Evolutionary conservation across 164 flowering plant species (phyloP).

Genomic region (Magnolia kwangsiensis): DNA sequence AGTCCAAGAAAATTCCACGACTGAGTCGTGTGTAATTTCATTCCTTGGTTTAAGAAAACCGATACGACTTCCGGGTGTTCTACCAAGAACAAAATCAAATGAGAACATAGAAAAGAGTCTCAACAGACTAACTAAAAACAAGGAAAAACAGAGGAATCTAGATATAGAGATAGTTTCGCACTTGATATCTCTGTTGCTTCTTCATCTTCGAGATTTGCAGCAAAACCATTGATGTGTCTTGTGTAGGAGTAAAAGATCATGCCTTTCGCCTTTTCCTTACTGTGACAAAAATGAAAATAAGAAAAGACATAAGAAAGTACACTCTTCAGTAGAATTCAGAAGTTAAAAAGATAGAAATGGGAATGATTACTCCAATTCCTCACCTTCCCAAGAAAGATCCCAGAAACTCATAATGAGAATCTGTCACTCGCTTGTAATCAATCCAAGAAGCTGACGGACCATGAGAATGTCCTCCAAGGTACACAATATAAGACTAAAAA

Average conservation of each 20-base stretch:
- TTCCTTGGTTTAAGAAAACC: constrained; percentile 42
- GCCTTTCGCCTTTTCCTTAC: constrained; percentile 41
- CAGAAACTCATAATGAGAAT: constrained; percentile 51
- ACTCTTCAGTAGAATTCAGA: background rate
- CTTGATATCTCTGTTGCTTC: constrained; percentile 53
- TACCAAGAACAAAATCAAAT: constrained; percentile 17
- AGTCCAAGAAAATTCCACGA: constrained; percentile 63
- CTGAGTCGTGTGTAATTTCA: constrained; percentile 53
- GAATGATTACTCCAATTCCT: background rate
- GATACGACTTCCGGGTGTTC: constrained; percentile 65
- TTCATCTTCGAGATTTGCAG: constrained; percentile 60
- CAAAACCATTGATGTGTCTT: constrained; percentile 59
- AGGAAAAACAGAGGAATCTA: background rate
- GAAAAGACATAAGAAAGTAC: background rate
- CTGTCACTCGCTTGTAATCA: constrained; percentile 35
- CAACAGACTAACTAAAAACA: background rate
- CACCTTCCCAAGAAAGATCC: constrained; percentile 30
- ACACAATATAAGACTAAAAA: constrained; percentile 41
- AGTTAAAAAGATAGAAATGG: no score
- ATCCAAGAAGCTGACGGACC: constrained; percentile 21
- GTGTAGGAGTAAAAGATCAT: constrained; percentile 58
- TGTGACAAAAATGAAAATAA: background rate
- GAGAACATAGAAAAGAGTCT: background rate
- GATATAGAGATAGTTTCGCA: constrained; percentile 11
- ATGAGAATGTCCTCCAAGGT: constrained; percentile 63